Percentiles rank a stretch among this genome's conserved stretches.
Conservation (phyloP, 768 basidiomycete species). For the Podaxis rugospora region DNA sequence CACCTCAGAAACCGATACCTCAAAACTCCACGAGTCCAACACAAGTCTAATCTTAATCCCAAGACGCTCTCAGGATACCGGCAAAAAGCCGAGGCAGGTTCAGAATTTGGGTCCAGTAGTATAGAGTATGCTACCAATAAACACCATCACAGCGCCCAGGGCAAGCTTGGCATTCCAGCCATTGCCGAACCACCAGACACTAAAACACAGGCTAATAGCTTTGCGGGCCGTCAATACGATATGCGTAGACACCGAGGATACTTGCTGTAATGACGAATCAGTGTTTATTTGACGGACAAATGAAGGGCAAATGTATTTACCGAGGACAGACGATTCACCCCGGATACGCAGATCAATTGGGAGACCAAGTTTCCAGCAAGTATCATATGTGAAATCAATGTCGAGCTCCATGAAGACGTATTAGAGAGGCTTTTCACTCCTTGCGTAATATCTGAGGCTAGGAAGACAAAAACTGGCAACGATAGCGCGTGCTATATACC, state of each 20-base stretch:
- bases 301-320: constrained; percentile 38
- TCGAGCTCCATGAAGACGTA: constrained; percentile 24
- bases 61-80: neutral
- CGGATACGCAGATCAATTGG: constrained; percentile 78
- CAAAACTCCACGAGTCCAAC: neutral
- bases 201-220: constrained; percentile 73
- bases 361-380: constrained; percentile 62
- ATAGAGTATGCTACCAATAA: constrained; percentile 63
- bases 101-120: constrained; percentile 18
- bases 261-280: constrained; percentile 39
- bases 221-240: constrained; percentile 78
- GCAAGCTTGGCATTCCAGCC: constrained; percentile 65
- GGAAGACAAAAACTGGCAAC: constrained; percentile 69
- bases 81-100: neutral
- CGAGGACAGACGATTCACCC: constrained; percentile 78
- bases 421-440: constrained; percentile 47
- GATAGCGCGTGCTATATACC: constrained; percentile 65
- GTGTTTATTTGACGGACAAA: neutral
- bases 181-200: constrained; percentile 81
- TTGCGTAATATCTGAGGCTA: constrained; percentile 50
- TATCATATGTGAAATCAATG: constrained; percentile 47
- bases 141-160: constrained; percentile 70
- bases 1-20: neutral
- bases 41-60: neutral
- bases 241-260: constrained; percentile 79